Evolutionary conservation across 352 stramenopile genomes (phyloP), one percentile per base, ranked within the genome.

Genomic region (Hyaloperonospora arabidopsidis): DNA sequence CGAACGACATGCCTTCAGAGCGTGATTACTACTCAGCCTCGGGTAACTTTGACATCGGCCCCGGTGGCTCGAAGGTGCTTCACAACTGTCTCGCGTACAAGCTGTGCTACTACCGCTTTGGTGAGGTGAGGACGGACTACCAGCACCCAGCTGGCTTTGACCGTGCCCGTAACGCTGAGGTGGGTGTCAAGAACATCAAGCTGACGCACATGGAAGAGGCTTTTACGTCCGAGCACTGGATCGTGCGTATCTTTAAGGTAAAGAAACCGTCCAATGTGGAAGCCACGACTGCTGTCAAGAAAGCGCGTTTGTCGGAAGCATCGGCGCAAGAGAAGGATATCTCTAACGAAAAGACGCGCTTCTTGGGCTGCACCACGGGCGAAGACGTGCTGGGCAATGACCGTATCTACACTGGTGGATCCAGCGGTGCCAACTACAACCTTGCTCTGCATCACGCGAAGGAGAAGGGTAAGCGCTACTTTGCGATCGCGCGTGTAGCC

Each of bases 201-300:
- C 68, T 97, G 40, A 91, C 79, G 35, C 86, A 95, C 64, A 58
- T 97, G 68, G 89, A 97, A 57, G 88, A 97, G 61, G 87, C 86
- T 1, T 97, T 97, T 65, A 97, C 87, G 54, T 96, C 83, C n/a
- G 87, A 97, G 68, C 87, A 97, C 72, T 97, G 91, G 88, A 97
- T 97, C 45, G 89, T 97, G 44, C 87, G 92, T 59, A 97, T 97
- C 52, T 97, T 87, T 69, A 93, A 93, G 69, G 87, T 97, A n/a
- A 95, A 96, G 72, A 90, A 88, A 63, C 74, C 81, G 64, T 64
- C 80, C 5, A 89, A 86, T 54, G 79, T 93, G n/a, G 77, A 90
- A 54, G 54, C 80, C 12, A 90, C 74, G 35, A 86, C 72, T 18
- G 72, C 72, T 35, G 61, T 87, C 21, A 84, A 83, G 68, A 80